Evolutionary conservation across 2,329 filamentous ascomycete genomes (phyloP), one percentile per base, ranked within the genome.

Genomic region (Podosphaera xanthii): DNA sequence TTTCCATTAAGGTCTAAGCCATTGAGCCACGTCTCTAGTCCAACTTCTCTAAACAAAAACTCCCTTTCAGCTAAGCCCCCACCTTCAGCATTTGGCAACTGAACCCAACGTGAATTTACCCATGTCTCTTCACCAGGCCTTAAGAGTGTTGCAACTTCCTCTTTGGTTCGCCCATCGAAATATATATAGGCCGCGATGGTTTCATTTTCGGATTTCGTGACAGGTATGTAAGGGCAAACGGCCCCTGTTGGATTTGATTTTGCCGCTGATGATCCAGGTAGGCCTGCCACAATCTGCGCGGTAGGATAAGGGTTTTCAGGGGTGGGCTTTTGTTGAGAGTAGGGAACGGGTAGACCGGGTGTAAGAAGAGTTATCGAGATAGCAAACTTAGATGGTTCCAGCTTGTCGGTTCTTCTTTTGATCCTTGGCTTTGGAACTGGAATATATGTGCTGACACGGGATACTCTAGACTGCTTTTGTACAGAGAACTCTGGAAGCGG

Each of bases 111-210:
- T 59, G 89, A 96, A 69, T 97, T 98, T 33, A 98, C 94, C 92
- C 92, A 98, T 1, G 92, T 98, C 73, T 98, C 92, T 70, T 97
- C 92, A 33, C 92, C 91, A 10, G 90, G 85, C 59, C 92, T 79
- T 58, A 98, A 76, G 60, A 98, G 75, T 10, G 92, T 98, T 58
- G 92, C 92, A 2, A 98, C 94, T 73, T 98, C 92, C 70, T 98
- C 92, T 71, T 98, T 98, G 61, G 81, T 80, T 62, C 92, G 79
- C 22, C 92, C 92, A 71, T 98, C 92, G 69, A 98, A 98, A 74
- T 98, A 98, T 66, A 98, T 97, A 71, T 98, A 98, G 44, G 91
- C 92, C 38, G 92, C 92, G 66, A 98, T 91, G 12, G 92, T 98
- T 74, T 98, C 92, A 71, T 96, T 95, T 60, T 88, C 84, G 38